These are phyloP conservation scores for Debaryomyces nepalensis DNA, from an alignment of 1,139 yeast species.

Conservation along the genomic window DNA sequence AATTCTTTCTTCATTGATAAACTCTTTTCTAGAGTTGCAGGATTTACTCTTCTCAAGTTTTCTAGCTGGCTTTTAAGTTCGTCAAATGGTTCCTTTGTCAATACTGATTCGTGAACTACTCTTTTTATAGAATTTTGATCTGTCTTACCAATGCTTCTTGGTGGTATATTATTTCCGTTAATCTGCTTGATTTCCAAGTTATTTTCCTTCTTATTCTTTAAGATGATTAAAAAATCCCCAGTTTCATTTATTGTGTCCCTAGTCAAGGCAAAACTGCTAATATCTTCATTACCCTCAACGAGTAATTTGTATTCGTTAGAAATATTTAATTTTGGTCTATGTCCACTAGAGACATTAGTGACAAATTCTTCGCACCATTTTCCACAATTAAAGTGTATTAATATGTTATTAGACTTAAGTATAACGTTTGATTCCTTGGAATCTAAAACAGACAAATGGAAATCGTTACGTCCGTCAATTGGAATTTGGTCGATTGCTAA, in stretches of 20 bases:
- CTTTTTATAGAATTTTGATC: neutral
- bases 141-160: neutral
- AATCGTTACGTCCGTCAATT: neutral
- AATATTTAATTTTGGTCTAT: conserved; percentile 1
- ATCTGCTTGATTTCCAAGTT: conserved; percentile 17
- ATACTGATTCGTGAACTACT: conserved; percentile 11
- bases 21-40: conserved; percentile 1
- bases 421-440: conserved; percentile 11
- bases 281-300: neutral
- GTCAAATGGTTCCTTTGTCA: conserved; percentile 20
- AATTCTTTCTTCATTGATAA: conserved; percentile 5
- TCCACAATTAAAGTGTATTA: conserved; percentile 8
- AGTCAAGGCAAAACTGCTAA: conserved; percentile 22
- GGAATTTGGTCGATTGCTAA: conserved; percentile 21
- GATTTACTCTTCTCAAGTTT: conserved; percentile 7
- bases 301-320: conserved; percentile 10
- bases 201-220: conserved; percentile 15
- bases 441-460: conserved; percentile 5
- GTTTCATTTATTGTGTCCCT: conserved; percentile 31
- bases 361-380: conserved; percentile 9
- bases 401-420: neutral
- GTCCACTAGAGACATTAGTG: conserved; percentile 1
- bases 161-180: neutral
- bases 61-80: conserved; percentile 16
- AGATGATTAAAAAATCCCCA: conserved; percentile 30